These are phyloP conservation scores for Globisporangium carolinianum DNA, from an alignment of 352 stramenopile genomes.

Conservation along the genomic window DNA sequence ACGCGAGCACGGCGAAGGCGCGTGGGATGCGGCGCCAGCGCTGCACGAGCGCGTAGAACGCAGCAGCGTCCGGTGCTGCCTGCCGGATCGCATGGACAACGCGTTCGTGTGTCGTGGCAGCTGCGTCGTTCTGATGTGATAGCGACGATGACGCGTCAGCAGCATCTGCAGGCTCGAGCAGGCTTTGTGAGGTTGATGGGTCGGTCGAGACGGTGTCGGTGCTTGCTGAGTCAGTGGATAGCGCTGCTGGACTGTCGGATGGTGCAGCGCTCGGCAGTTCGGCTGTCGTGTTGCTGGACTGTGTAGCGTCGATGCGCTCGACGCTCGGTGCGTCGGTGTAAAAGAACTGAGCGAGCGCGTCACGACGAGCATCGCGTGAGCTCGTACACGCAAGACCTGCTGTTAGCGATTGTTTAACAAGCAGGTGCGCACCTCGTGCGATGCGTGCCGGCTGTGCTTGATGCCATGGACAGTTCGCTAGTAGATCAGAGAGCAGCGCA, in stretches of 20 bases:
- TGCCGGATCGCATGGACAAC: conserved; percentile 20
- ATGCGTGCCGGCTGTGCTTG: conserved; percentile 1
- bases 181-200: conserved; percentile 5
- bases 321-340: conserved; percentile 15
- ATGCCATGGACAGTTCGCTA: conserved; percentile 9
- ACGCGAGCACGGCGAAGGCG: conserved; percentile 27
- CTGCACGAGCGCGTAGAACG: conserved; percentile 38
- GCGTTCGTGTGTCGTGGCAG: conserved; percentile 3
- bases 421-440: conserved; percentile 5
- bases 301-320: conserved; percentile 1
- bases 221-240: not conserved
- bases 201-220: not conserved
- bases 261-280: too few relatives aligned
- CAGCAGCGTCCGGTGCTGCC: conserved; percentile 18
- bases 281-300: not conserved
- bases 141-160: too few relatives aligned
- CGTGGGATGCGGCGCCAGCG: conserved; percentile 44
- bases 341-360: conserved; percentile 15
- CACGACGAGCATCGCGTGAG: not conserved
- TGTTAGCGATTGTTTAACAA: too few relatives aligned
- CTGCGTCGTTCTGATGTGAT: not conserved
- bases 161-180: conserved; percentile 2
- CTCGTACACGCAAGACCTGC: not conserved
- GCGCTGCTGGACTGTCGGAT: too few relatives aligned
- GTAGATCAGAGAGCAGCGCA: not conserved